Evolutionary conservation across 1,139 yeast species (phyloP).

Genomic region (Hyphopichia burtonii): DNA sequence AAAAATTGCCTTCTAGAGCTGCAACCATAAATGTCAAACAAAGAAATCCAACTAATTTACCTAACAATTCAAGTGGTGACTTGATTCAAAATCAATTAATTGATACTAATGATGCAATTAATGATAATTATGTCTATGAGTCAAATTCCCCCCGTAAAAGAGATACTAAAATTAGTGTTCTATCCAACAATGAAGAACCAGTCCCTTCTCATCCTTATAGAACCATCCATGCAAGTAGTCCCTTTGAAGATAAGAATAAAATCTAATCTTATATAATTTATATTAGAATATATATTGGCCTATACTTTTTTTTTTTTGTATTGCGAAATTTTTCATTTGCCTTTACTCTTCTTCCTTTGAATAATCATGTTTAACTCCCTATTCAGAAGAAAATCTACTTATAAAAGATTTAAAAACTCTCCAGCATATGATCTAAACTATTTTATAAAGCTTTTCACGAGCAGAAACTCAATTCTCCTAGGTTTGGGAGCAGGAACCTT

Average conservation of each 20-base stretch:
- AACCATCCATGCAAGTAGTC: constrained; percentile 2
- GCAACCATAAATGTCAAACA: constrained; percentile 20
- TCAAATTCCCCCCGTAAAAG: background rate
- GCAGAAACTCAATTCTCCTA: constrained; percentile 19
- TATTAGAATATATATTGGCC: background rate
- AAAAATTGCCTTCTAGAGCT: constrained; percentile 38
- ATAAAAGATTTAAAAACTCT: constrained; percentile 19
- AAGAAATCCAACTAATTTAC: constrained; percentile 9
- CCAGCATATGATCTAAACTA: constrained; percentile 6
- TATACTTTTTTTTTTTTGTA: background rate
- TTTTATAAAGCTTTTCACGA: constrained; percentile 12
- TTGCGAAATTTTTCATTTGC: background rate
- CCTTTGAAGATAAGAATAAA: constrained; percentile 1
- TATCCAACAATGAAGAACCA: background rate
- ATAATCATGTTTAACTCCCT: background rate
- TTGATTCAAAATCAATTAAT: constrained; percentile 16
- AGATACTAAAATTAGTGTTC: background rate
- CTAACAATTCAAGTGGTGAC: constrained; percentile 25
- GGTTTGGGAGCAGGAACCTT: constrained; percentile 33
- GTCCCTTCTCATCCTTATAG: constrained; percentile 2
- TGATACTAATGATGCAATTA: constrained; percentile 25
- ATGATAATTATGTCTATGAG: constrained; percentile 35
- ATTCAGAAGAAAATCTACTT: constrained; percentile 15
- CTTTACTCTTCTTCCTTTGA: background rate
- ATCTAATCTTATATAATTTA: no score